phyloP scores from a whole-genome alignment of 73 alveolate species.

The Uronychia binucleata region DNA sequence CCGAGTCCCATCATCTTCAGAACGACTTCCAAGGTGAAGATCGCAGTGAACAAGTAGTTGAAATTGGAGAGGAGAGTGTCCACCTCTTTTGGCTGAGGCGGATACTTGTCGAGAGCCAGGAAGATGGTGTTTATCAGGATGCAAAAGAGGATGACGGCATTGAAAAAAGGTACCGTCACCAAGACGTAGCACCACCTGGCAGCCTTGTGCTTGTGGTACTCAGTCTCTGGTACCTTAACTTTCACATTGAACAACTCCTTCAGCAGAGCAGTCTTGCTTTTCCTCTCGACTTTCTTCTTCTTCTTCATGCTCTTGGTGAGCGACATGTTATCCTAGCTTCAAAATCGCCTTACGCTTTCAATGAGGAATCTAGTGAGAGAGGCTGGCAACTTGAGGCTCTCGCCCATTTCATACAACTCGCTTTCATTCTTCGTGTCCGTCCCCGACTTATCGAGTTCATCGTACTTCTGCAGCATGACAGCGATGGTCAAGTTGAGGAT shows the following conservation, averaged over 20 bases:
- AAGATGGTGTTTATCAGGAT: constrained; percentile 58
- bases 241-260: not conserved
- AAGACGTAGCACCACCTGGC: not conserved
- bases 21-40: constrained; percentile 66
- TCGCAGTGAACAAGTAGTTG: constrained; percentile 38
- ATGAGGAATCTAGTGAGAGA: constrained; percentile 12
- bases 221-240: not conserved
- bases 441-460: constrained; percentile 48
- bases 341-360: constrained; percentile 3
- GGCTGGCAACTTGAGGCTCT: constrained; percentile 9
- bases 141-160: constrained; percentile 10
- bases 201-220: not conserved
- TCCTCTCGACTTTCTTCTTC: not conserved
- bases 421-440: constrained; percentile 9
- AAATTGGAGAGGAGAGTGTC: not conserved
- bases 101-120: constrained; percentile 58
- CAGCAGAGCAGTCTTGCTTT: not conserved
- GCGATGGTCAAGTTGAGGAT: constrained; percentile 58
- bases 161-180: constrained; percentile 14
- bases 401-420: constrained; percentile 11
- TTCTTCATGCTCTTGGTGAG: not conserved
- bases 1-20: constrained; percentile 79
- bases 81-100: not conserved
- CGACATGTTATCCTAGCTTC: not conserved
- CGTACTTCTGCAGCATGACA: constrained; percentile 54